Evolutionary conservation across 1,284 basidiomycete species (phyloP), one percentile per base, ranked within the genome.

Genomic region (Cystobasidium slooffiae): DNA sequence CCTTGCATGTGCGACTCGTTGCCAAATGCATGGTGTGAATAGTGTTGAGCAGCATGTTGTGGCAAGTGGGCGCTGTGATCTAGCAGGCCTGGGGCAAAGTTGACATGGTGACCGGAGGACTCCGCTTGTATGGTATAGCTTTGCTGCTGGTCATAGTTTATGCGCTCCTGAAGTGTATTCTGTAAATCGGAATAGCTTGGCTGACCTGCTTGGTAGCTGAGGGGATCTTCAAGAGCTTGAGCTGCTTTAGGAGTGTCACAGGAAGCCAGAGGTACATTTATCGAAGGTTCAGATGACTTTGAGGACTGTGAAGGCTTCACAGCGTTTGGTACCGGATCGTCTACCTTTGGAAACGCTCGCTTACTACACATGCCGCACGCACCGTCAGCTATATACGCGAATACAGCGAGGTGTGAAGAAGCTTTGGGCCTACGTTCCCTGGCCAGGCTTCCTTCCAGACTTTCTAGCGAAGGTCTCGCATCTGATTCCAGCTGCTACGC

Each of bases 391-490:
- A 56, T 14, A n/a, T 14, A 14, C 1, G 14, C 24, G 16, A 20
- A 14, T 20, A 14, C 12, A 37, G 55, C 55, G 18, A 56, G 24
- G 18, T 14, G 41, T 14, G 39, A 16, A 22, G 14, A 64, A 37
- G 46, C 7, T 18, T 14, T 8, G 41, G 61, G 24, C 66, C 37
- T 18, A 68, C 66, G 31, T 59, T 9, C 52, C 66, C 16, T 43
- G 52, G 1, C 56, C 66, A 18, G 66, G 52, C 43, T 49, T 68
- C 24, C 66, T 31, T 39, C 66, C 66, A 37, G 66, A 68, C 16
- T 46, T 47, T 22, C 66, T 43, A 18, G 66, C 66, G 10, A 37
- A 18, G 20, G 66, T 68, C 66, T 68, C 66, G 56, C 66, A 68
- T 24, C n/a, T 59, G 52, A 68, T 59, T 8, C 51, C 51, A 16